phyloP scores from a whole-genome alignment of 257 asterid species.

The Lithospermum erythrorhizon region DNA sequence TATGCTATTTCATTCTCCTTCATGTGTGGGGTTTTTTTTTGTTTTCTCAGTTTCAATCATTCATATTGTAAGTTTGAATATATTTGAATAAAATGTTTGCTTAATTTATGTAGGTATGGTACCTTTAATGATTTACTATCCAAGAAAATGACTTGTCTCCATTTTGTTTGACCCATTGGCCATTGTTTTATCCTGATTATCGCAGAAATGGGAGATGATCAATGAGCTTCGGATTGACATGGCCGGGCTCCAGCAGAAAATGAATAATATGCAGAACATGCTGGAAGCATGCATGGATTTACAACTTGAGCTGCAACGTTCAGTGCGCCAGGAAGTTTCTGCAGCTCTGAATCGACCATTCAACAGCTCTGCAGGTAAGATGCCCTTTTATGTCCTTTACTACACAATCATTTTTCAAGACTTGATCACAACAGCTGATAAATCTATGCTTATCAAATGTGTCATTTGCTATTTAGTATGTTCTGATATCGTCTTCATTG shows the following conservation, averaged over 20 bases:
- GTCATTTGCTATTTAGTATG: neutral
- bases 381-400: neutral
- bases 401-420: neutral
- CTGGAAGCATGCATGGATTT: constrained; percentile 85
- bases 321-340: constrained; percentile 63
- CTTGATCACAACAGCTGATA: neutral
- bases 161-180: constrained; percentile 1
- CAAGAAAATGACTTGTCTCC: neutral
- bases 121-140: neutral
- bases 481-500: neutral
- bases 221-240: constrained; percentile 64
- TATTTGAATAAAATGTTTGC: neutral
- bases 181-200: neutral
- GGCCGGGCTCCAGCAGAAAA: constrained; percentile 68
- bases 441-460: neutral
- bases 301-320: constrained; percentile 71
- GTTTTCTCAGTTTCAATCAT: too few species aligned
- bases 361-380: constrained; percentile 37
- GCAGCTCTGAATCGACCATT: constrained; percentile 60
- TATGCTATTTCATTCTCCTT: too few species aligned
- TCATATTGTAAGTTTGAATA: neutral
- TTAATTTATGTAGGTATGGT: neutral
- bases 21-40: too few species aligned
- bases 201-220: constrained; percentile 63
- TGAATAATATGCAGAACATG: constrained; percentile 73